These are phyloP conservation scores for Gonium pectorale DNA, from an alignment of 139 green algal species.

Conservation along the genomic window DNA sequence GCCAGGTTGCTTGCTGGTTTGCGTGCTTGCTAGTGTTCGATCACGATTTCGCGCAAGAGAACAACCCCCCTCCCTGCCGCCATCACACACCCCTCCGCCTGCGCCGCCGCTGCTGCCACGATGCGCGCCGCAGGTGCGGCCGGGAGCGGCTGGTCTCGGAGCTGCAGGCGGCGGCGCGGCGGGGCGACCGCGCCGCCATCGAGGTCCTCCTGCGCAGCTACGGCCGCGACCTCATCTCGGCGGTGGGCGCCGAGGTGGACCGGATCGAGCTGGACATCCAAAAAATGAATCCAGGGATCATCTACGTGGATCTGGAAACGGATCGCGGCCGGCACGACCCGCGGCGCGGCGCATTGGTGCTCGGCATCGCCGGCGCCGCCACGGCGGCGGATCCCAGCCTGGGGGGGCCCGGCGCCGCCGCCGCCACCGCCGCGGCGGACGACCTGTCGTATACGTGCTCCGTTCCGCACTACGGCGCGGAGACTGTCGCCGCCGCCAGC, in stretches of 20 bases:
- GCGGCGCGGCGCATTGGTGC: neutral
- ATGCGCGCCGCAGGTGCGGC: slow-evolving; percentile 24
- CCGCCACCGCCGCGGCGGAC: no score
- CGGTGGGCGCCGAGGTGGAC: slow-evolving; percentile 92
- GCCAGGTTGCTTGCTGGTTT: no score
- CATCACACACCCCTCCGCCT: no score
- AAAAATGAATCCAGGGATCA: slow-evolving; percentile 33
- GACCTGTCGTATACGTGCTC: no score
- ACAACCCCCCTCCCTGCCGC: no score
- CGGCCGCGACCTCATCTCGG: slow-evolving; percentile 79
- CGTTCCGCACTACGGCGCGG: no score
- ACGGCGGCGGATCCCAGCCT: no score
- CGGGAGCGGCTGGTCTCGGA: slow-evolving; percentile 16
- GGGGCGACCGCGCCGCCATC: slow-evolving; percentile 1
- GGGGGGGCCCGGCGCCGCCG: no score
- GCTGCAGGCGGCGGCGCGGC: slow-evolving; percentile 19
- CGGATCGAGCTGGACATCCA: slow-evolving; percentile 87
- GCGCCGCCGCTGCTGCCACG: no score
- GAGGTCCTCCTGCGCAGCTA: slow-evolving; percentile 66
- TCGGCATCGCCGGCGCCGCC: neutral
- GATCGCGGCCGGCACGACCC: slow-evolving; percentile 26
- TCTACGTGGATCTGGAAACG: slow-evolving; percentile 36
- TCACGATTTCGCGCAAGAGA: no score
- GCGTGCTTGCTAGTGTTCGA: no score
- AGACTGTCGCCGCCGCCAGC: no score